Percentiles rank a stretch among this genome's conserved stretches.
Conservation (phyloP, 2,329 filamentous ascomycete species). For the Didymosphaeria variabile region DNA sequence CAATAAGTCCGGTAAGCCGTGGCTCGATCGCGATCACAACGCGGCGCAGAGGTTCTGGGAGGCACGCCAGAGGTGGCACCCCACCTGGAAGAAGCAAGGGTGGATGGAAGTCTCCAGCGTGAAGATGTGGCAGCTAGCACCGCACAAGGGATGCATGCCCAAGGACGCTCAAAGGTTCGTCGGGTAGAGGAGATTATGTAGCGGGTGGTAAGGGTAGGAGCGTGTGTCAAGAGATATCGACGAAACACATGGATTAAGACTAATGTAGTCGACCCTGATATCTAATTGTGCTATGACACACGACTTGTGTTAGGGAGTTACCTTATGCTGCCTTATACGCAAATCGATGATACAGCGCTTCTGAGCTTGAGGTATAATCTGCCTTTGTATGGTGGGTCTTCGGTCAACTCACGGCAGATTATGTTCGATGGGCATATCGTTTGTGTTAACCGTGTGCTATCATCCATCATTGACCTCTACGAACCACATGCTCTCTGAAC, state of each 20-base stretch:
- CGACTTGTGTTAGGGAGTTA: too few species aligned
- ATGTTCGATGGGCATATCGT: neutral
- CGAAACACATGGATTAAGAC: too few species aligned
- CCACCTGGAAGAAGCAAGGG: conserved; percentile 72
- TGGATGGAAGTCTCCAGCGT: conserved; percentile 76
- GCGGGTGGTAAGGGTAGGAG: neutral
- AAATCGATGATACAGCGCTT: too few species aligned
- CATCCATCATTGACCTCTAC: neutral
- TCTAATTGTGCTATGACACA: too few species aligned
- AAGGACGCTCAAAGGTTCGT: conserved; percentile 10
- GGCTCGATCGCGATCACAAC: conserved; percentile 73
- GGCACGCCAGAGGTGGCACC: conserved; percentile 69
- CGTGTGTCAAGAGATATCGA: neutral
- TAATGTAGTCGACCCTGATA: too few species aligned
- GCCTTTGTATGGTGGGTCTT: neutral
- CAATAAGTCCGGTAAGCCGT: conserved; percentile 75
- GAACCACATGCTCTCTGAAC: too few species aligned
- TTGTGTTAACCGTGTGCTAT: neutral
- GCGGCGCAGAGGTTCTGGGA: conserved; percentile 83
- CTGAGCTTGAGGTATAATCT: neutral
- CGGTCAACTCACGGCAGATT: neutral
- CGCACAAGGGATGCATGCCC: conserved; percentile 56
- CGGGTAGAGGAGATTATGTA: neutral
- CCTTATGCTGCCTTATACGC: too few species aligned
- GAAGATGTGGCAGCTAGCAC: conserved; percentile 61